These are phyloP conservation scores for Xanthoceras sorbifolium DNA, from an alignment of 345 rosid genomes.

Conservation along the genomic window DNA sequence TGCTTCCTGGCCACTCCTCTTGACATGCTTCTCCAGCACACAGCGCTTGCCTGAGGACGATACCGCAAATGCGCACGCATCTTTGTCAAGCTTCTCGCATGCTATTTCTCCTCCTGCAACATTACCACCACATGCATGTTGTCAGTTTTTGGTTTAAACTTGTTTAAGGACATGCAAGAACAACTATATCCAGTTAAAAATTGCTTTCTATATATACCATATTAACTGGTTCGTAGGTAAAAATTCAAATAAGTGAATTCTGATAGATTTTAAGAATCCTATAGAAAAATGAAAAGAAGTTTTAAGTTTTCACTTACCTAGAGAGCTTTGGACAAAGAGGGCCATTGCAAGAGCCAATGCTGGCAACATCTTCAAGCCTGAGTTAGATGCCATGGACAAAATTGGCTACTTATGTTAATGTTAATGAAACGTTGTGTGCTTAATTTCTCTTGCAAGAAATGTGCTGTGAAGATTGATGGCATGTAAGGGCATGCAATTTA, in stretches of 20 bases:
- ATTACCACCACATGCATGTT: background rate
- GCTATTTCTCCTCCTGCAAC: conserved; percentile 45
- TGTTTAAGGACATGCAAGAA: too few relatives aligned
- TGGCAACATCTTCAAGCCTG: conserved; percentile 24
- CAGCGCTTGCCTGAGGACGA: conserved; percentile 76
- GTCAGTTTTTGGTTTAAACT: too few relatives aligned
- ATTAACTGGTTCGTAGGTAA: too few relatives aligned
- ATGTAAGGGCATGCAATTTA: conserved; percentile 2
- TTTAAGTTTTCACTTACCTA: conserved; percentile 25
- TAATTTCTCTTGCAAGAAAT: background rate
- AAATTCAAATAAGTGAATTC: too few relatives aligned
- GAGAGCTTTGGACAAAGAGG: conserved; percentile 29
- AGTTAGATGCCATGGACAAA: conserved; percentile 38
- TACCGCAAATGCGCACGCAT: conserved; percentile 71
- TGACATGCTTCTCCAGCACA: conserved; percentile 68
- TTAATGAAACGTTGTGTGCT: too few relatives aligned
- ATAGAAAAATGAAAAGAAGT: too few relatives aligned
- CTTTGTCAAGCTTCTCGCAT: conserved; percentile 62
- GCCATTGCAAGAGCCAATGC: conserved; percentile 32
- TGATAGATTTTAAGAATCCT: too few relatives aligned
- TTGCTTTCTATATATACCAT: too few relatives aligned
- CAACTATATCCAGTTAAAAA: too few relatives aligned
- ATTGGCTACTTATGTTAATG: background rate
- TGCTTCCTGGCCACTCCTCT: conserved; percentile 55
- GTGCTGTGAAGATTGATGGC: conserved; percentile 11